phyloP scores from a whole-genome alignment of 2,329 filamentous ascomycete genomes.

The Dactylonectria estremocensis region DNA sequence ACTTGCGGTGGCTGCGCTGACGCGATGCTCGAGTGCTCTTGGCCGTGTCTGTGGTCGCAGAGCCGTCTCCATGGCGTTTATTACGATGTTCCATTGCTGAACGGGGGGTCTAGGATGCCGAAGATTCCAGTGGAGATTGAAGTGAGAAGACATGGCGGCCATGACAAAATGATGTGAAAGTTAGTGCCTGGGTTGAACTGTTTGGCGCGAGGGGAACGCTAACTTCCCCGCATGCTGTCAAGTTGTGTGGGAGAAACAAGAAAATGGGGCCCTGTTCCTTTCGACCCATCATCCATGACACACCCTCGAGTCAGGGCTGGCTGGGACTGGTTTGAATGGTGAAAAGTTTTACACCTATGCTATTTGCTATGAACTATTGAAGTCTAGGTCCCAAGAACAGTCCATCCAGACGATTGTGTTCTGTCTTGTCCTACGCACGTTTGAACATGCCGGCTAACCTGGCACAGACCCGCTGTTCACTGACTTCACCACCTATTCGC shows the following conservation, averaged over 20 bases:
- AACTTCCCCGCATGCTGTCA: background rate
- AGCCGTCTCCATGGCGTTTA: background rate
- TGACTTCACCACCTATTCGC: background rate
- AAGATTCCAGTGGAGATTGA: background rate
- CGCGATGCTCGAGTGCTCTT: background rate
- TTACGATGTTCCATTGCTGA: background rate
- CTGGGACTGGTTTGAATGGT: background rate
- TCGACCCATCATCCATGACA: background rate
- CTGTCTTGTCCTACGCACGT: background rate
- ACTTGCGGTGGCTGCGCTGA: background rate
- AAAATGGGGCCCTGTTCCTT: background rate
- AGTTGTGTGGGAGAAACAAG: background rate
- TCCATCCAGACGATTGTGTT: background rate
- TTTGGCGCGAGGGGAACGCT: background rate
- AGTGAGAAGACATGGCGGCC: background rate
- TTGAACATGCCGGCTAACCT: background rate
- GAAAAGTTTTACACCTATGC: background rate
- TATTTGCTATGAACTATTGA: too few species aligned
- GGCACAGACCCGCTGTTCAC: background rate
- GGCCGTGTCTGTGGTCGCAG: background rate
- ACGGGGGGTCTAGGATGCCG: background rate
- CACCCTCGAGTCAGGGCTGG: background rate
- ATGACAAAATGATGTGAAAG: background rate
- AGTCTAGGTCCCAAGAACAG: background rate
- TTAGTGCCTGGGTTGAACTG: background rate